Percentiles rank a stretch among this genome's conserved stretches.
Evolutionary conservation across 2,329 filamentous ascomycete genomes (phyloP).

Genomic region (Claviceps digitariae): DNA sequence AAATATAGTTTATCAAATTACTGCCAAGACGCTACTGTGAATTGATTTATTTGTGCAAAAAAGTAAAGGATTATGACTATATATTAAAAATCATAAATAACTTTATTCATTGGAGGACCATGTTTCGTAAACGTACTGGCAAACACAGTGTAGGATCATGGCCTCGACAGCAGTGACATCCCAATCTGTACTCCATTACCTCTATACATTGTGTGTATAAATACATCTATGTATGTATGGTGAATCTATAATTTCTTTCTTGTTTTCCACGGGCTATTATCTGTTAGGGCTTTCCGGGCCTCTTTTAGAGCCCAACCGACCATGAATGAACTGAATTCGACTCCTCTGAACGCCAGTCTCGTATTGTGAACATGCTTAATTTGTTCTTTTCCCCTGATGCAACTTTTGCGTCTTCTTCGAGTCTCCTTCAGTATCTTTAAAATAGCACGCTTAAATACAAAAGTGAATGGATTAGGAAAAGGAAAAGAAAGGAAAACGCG

Average conservation of each 20-base stretch:
- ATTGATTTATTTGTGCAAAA: no score
- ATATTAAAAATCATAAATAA: no score
- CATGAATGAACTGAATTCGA: conserved; percentile 1
- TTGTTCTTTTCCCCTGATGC: neutral
- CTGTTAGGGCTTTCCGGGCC: neutral
- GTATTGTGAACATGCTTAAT: neutral
- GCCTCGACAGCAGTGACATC: no score
- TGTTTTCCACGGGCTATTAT: no score
- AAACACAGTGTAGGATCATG: no score
- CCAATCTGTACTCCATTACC: no score
- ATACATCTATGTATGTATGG: neutral
- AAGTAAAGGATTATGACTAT: no score
- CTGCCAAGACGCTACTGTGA: no score
- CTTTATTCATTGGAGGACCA: no score
- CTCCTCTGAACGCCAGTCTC: conserved; percentile 3
- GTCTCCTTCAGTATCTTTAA: neutral
- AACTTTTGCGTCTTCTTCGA: neutral
- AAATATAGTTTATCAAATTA: no score
- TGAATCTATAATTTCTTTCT: no score
- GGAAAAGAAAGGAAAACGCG: neutral
- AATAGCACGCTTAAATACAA: conserved; percentile 2
- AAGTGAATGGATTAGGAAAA: neutral
- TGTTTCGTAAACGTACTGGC: no score
- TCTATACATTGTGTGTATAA: neutral
- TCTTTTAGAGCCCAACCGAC: neutral